Evolutionary conservation across 2,329 filamentous ascomycete species (phyloP), one percentile per base, ranked within the genome.

Genomic region (Fusarium scirpi): DNA sequence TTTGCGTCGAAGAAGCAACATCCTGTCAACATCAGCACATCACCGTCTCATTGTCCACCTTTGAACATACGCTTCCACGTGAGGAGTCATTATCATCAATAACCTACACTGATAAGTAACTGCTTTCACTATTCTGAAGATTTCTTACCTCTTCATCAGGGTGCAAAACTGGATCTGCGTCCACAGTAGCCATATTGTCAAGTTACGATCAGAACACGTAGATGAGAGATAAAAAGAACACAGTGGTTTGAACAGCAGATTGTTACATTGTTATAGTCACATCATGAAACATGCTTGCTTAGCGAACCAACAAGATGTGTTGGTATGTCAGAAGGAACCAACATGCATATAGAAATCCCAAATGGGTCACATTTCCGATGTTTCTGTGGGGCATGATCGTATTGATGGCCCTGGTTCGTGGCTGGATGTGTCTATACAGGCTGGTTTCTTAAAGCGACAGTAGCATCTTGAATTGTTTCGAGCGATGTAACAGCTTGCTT

Each of bases 1-100:
- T 64, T 29, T 63, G 30, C 0, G 65, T 69, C 6, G 65, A 69
- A 0, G 65, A 67, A 9, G 48, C 47, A 5, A 20, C 9, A 8
- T 68, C 63, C 58, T 68, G 0, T 9, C 10, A 8, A 9, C 3
- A 5, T 45, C 6, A 29, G 29, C 45, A 11, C 11, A n/a, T 7
- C 22, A 22, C 22, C 22, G 5, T 22, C 22, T 22, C 22, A 22
- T 22, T 22, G 22, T 5, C 22, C 22, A 4, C 22, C 22, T 22
- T 22, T 22, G 22, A 22, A 22, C 22, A 22, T 22, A 55, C 57
- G 6, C 18, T 53, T 46, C 49, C 57, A 11, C 22, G 8, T 2
- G 48, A 55, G 3, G 57, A 55, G 5, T 59, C 57, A 12, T 9
- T 11, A 38, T 55, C 49, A n/a, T 55, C 12, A 1, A 12, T 0